Evolutionary conservation across 495 filamentous ascomycete species (phyloP).

Genomic region (Corynascus novoguineensis): DNA sequence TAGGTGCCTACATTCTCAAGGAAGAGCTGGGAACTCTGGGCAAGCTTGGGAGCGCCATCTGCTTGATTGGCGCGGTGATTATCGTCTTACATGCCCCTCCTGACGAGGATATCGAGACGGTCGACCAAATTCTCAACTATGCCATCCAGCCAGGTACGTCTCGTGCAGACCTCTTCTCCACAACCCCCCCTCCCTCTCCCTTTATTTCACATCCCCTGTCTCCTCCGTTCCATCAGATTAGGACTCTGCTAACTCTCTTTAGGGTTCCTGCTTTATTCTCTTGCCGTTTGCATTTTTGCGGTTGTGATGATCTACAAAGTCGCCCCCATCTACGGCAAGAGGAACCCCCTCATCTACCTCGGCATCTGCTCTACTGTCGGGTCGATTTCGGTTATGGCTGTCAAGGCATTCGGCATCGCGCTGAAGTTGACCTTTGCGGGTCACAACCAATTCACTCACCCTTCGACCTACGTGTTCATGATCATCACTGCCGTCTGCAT

Average conservation of each 20-base stretch:
- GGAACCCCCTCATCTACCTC: conserved; percentile 90
- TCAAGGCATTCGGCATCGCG: conserved; percentile 96
- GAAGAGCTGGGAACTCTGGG: conserved; percentile 84
- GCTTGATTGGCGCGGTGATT: conserved; percentile 91
- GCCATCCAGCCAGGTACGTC: conserved; percentile 79
- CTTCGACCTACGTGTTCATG: conserved; percentile 93
- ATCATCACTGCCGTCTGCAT: conserved; percentile 92
- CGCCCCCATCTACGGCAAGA: conserved; percentile 81
- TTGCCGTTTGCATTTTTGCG: conserved; percentile 68
- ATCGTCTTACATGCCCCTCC: conserved; percentile 97
- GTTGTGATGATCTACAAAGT: conserved; percentile 93
- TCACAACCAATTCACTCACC: conserved; percentile 88
- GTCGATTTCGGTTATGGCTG: conserved; percentile 95
- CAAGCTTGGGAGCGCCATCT: conserved; percentile 92
- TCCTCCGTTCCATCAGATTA: neutral
- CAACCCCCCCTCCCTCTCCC: too few relatives aligned
- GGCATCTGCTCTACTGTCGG: conserved; percentile 97
- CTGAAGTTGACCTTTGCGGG: conserved; percentile 86
- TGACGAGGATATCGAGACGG: conserved; percentile 78
- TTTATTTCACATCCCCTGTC: too few relatives aligned
- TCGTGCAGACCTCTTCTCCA: neutral
- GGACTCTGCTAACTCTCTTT: conserved; percentile 26
- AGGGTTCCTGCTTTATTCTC: conserved; percentile 86
- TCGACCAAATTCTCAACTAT: conserved; percentile 82
- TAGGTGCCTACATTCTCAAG: conserved; percentile 89